Base-by-base conservation (phyloP, 2,329 filamentous ascomycete genomes). In the Pseudogymnoascus sp. region DNA sequence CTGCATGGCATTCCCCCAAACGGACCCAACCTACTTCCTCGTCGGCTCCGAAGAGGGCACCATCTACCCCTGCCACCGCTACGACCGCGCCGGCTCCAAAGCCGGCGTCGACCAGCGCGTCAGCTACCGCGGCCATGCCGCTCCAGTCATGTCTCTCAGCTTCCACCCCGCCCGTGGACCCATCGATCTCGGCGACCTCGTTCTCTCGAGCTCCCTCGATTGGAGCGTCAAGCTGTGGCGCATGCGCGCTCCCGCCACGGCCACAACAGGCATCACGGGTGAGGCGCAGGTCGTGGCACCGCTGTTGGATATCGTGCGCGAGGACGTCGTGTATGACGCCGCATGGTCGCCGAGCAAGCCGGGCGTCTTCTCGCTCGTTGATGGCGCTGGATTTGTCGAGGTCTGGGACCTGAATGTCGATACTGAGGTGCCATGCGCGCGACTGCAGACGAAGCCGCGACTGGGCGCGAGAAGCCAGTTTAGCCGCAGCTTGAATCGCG, bases 201-300 rank as follows among this genome's bases (percentile, higher is more conserved):
- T 97, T 64, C 83, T 99, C 59, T 92, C 89, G n/a, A 90, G 91
- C 3, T 93, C 90, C 45, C 81, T 99, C 6, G 94, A 99, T 78
- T 99, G 94, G 94, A 95, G 89, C 68, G 92, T 97, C 68, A 97
- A 96, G 77, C 80, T 99, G 14, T 99, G 94, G 94, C 94, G 94
- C 75, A 89, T 96, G 12, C 89, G 92, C 41, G 88, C 91, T 1
- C 90, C 90, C 1, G 87, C 88, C 2, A 87, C 85, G 4, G 85
- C 84, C 14, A 87, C 87, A 5, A 76, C 77, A 11, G 71, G 76
- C 12, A 75, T 79, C 12, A 79, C 76, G 41, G 75, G 74, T 0
- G 76, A 77, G 19, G 68, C 78, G 12, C 79, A 83, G 65, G 72
- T 76, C 0, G 86, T 93, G 31, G 76, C 82, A 2, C 94, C 94